Evolutionary conservation across 2,329 filamentous ascomycete species (phyloP), one percentile per base, ranked within the genome.

Genomic region (Xylariaceae sp.): DNA sequence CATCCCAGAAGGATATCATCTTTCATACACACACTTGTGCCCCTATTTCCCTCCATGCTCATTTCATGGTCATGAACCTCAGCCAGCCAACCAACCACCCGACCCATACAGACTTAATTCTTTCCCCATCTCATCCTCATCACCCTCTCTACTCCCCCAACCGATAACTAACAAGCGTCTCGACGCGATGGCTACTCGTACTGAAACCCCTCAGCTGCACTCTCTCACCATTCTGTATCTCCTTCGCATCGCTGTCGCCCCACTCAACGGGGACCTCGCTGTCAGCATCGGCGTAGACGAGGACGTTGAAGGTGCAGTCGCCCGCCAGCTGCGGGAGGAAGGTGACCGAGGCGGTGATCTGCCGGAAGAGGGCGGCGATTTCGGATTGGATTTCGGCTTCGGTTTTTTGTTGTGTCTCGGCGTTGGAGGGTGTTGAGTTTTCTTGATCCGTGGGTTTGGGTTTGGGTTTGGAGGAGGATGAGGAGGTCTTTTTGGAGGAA

Each of bases 231-330:
- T 93, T 88, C 64, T 84, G 76, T 54, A 98, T 96, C 74, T 98
- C 93, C 72, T 95, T 96, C 44, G 92, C 91, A 67, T 97, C 93
- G 57, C 89, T 95, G 70, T 98, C 93, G 37, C 93, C 93, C 93
- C 93, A 98, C 67, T 98, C 93, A 47, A 98, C 85, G 4, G 93
- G 93, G 12, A 98, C 93, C 38, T 97, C 92, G 47, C 87, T 93
- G 68, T 97, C 91, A 16, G 91, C 91, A 64, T 98, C 92, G 42
- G 93, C 93, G 64, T 98, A 98, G 3, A 98, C 93, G 33, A 98
- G 79, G 38, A 98, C 92, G 63, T 98, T 98, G 76, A 98, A 98
- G 10, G 93, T 97, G 75, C 92, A 98, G 66, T 95, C 88, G 33
- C 91, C 91, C 50, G 88, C 83, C 5, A 98, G 80, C 71, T 97